These are phyloP conservation scores for Coleophoma crateriformis DNA, from an alignment of 2,329 filamentous ascomycete genomes.

Conservation along the genomic window DNA sequence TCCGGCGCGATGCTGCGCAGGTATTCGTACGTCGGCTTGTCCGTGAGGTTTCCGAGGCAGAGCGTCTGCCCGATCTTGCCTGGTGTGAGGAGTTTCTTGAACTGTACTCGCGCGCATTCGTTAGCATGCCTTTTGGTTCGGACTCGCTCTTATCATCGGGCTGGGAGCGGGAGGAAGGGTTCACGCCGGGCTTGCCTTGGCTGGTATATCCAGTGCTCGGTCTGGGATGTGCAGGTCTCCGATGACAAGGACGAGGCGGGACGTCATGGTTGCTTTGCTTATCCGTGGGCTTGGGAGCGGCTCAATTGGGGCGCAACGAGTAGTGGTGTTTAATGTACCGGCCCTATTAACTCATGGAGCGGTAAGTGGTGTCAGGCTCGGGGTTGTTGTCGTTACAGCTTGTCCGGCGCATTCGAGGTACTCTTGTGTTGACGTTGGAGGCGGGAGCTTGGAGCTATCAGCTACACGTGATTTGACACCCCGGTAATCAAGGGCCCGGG, in stretches of 20 bases:
- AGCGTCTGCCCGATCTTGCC: slow-evolving; percentile 80
- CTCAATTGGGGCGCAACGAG: too few species aligned
- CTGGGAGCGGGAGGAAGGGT: neutral
- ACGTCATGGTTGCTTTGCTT: slow-evolving; percentile 52
- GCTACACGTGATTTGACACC: too few species aligned
- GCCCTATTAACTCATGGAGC: too few species aligned
- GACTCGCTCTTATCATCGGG: neutral
- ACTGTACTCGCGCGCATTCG: slow-evolving; percentile 40
- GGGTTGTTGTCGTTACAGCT: too few species aligned
- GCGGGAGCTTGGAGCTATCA: too few species aligned
- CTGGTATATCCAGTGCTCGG: slow-evolving; percentile 82
- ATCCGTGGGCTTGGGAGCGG: neutral
- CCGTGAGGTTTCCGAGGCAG: slow-evolving; percentile 75
- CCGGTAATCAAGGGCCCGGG: too few species aligned
- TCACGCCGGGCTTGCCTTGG: slow-evolving; percentile 57
- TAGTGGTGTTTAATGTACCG: too few species aligned
- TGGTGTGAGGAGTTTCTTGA: slow-evolving; percentile 78
- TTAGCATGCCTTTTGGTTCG: slow-evolving; percentile 3
- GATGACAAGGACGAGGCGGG: slow-evolving; percentile 85
- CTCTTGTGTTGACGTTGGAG: too few species aligned
- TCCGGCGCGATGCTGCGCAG: slow-evolving; percentile 69
- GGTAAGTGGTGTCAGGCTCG: too few species aligned
- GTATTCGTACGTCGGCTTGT: slow-evolving; percentile 76
- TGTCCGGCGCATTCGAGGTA: too few species aligned
- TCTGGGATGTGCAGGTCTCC: slow-evolving; percentile 94